Base-by-base conservation (phyloP, 371 early-diverging fungal species). In the Mucor plumbeus region DNA sequence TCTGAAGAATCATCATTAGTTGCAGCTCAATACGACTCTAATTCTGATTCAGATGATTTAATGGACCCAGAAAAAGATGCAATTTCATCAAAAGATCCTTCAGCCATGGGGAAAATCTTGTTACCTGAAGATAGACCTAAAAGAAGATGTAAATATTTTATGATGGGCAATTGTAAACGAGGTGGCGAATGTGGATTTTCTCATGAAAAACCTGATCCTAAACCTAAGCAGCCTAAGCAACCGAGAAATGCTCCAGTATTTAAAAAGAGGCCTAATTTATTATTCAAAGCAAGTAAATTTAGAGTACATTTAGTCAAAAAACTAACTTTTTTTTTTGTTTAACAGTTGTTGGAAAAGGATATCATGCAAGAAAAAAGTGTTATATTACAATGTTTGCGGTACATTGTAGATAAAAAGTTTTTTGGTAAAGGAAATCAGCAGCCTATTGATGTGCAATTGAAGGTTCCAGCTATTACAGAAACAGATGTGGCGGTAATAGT, bases 61-160 rank as follows among this genome's bases (percentile, higher is more conserved):
- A 82, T 87, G 77, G 85, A 86, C 58, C 78, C 77, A 11, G 80
- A 83, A 33, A 72, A 63, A 36, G 86, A 88, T 55, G 86, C 86
- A 0, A 59, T 86, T 9, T 70, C 81, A 0, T 86, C 88, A 34
- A 88, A 88, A 58, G 85, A 88, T 68, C 88, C 88, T 2, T 64
- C 64, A 0, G 63, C 65, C 0, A 79, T 80, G 47, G 85, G 85
- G 10, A 82, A 78, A 41, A 68, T 82, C 13, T 43, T 74, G 8
- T 43, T 84, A 40, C 79, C 80, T 11, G 73, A 66, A 17, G 74
- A 72, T 33, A 53, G 68, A n/a, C 66, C 67, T 0, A 68, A 61
- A 3, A 61, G 70, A 63, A n/a, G 73, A 17, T 88, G 88, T 57
- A 79, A 73, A 21, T 84, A 79, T 61, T 88, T 88, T 68, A 40